A percentile compares a stretch with the other conserved stretches of the same genome.
These are phyloP conservation scores for Salvia sclarea DNA, from an alignment of 305 asterid species.

Conservation along the genomic window DNA sequence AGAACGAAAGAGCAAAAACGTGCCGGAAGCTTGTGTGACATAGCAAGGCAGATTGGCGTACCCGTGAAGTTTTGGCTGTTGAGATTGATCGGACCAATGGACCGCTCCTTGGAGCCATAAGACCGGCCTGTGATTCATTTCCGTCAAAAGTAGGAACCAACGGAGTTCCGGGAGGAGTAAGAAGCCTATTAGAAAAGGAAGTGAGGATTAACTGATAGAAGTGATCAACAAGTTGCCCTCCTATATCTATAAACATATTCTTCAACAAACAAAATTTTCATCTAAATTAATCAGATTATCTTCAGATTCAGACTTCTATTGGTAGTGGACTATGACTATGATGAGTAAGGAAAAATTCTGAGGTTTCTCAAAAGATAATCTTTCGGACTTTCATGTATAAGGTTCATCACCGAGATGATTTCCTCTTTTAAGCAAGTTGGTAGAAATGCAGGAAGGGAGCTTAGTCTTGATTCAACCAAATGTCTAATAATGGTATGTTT, in stretches of 20 bases:
- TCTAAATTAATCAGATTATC: conserved; percentile 12
- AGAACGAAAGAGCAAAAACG: conserved; percentile 22
- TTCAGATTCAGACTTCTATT: conserved; percentile 12
- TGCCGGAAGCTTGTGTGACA: conserved; percentile 15
- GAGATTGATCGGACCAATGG: conserved; percentile 66
- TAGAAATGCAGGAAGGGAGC: background rate
- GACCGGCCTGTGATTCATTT: conserved; percentile 57
- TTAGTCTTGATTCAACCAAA: background rate
- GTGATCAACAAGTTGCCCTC: conserved; percentile 14
- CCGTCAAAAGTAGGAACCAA: conserved; percentile 74
- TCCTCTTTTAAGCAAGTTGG: conserved; percentile 11
- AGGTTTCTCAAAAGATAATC: too few relatives aligned
- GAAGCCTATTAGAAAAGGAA: conserved; percentile 65
- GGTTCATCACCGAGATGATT: conserved; percentile 9
- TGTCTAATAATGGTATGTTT: background rate
- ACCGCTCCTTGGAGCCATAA: conserved; percentile 65
- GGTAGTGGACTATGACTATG: background rate
- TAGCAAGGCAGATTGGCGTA: conserved; percentile 38
- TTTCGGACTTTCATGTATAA: background rate
- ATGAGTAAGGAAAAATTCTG: background rate
- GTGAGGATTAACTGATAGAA: conserved; percentile 16
- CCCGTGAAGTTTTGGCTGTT: conserved; percentile 88
- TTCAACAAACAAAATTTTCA: conserved; percentile 15
- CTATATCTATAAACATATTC: background rate
- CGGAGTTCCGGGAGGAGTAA: conserved; percentile 99